These are phyloP conservation scores for Irpex sp. DNA, from an alignment of 1,284 basidiomycete species.

Conservation along the genomic window DNA sequence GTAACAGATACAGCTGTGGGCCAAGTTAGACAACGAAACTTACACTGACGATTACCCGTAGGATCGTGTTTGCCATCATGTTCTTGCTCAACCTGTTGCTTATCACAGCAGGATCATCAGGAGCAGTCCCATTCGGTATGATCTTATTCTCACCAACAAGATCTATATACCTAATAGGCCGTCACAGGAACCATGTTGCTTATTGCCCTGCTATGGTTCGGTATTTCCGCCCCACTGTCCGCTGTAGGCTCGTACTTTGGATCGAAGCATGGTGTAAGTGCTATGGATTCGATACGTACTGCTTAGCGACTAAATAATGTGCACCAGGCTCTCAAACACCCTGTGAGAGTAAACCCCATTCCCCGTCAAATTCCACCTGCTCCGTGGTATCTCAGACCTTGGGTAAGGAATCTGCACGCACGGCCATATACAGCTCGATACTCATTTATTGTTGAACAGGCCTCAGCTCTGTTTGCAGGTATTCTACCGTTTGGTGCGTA, in stretches of 20 bases:
- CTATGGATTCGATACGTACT: not conserved
- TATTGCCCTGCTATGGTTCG: slow-evolving; percentile 92
- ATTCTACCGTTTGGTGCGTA: slow-evolving; percentile 85
- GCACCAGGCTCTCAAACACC: slow-evolving; percentile 66
- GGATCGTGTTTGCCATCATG: slow-evolving; percentile 76
- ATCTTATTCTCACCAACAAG: slow-evolving; percentile 2
- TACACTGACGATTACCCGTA: slow-evolving; percentile 24
- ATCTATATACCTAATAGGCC: not conserved
- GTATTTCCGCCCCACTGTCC: slow-evolving; percentile 87
- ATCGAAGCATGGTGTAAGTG: slow-evolving; percentile 79
- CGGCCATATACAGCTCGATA: too few species aligned
- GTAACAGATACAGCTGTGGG: slow-evolving; percentile 20
- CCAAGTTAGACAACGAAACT: not conserved
- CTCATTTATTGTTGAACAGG: slow-evolving; percentile 36
- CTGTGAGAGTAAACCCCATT: slow-evolving; percentile 89
- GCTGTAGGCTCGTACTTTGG: slow-evolving; percentile 77
- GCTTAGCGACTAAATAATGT: slow-evolving; percentile 6
- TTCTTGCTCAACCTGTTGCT: slow-evolving; percentile 89
- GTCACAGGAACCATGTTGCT: slow-evolving; percentile 78
- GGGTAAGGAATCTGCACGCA: slow-evolving; percentile 43
- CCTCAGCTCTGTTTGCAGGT: slow-evolving; percentile 80
- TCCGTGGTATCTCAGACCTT: slow-evolving; percentile 80
- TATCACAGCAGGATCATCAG: slow-evolving; percentile 82
- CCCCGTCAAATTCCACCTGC: slow-evolving; percentile 87
- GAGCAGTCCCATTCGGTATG: slow-evolving; percentile 91